Evolutionary conservation across 331 rosid species (phyloP).

Genomic region (Pyracantha coccinea): DNA sequence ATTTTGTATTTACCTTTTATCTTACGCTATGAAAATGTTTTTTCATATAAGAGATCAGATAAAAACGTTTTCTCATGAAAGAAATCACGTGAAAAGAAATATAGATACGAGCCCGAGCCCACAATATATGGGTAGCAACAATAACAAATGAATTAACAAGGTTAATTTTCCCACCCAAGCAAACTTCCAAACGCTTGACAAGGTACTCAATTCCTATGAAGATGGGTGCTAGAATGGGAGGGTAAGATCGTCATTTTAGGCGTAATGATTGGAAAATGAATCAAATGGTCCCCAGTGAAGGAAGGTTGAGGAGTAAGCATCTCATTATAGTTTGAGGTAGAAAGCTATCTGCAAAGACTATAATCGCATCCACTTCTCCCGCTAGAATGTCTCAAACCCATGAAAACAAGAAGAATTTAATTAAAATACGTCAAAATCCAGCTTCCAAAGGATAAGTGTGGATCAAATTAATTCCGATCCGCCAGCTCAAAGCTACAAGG

Average conservation of each 20-base stretch:
- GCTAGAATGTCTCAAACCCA: slow-evolving; percentile 21
- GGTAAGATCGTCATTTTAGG: not conserved
- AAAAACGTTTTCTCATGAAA: too few species aligned
- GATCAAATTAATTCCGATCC: too few species aligned
- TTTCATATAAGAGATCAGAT: too few species aligned
- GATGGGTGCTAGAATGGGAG: not conserved
- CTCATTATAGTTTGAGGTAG: slow-evolving; percentile 13
- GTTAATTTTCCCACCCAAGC: not conserved
- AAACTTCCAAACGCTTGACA: not conserved
- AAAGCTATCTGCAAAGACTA: slow-evolving; percentile 5
- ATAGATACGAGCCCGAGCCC: not conserved
- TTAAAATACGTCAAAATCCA: not conserved
- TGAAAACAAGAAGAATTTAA: slow-evolving; percentile 10
- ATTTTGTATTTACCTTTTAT: too few species aligned
- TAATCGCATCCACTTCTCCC: slow-evolving; percentile 8
- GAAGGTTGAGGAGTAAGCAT: not conserved
- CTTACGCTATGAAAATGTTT: not conserved
- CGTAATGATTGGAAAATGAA: not conserved
- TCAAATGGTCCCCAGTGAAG: slow-evolving; percentile 5
- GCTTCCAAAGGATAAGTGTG: too few species aligned
- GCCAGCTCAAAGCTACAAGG: too few species aligned
- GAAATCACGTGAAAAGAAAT: not conserved
- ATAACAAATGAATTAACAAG: not conserved
- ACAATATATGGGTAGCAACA: not conserved
- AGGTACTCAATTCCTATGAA: not conserved